phyloP scores from a whole-genome alignment of 192 early-diverging fungal species.

The Coemansia sp. region DNA sequence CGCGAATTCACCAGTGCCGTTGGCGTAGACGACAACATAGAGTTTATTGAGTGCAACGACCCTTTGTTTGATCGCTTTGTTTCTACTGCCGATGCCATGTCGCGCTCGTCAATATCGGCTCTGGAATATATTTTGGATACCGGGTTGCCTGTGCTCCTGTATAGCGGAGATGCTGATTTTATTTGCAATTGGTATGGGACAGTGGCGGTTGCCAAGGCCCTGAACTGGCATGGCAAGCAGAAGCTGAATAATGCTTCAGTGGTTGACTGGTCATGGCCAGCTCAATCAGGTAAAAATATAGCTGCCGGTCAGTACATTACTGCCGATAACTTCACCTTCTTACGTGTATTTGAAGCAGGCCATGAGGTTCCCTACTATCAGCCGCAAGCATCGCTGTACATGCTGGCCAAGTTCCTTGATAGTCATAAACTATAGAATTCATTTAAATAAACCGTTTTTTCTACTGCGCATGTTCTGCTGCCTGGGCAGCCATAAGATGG shows the following conservation, averaged over 20 bases:
- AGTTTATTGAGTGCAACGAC: slow-evolving; percentile 56
- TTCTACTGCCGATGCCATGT: slow-evolving; percentile 51
- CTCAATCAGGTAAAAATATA: slow-evolving; percentile 20
- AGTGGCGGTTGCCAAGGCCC: slow-evolving; percentile 33
- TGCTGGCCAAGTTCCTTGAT: slow-evolving; percentile 79
- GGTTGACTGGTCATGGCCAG: slow-evolving; percentile 39
- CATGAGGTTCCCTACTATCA: slow-evolving; percentile 92
- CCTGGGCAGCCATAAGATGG: slow-evolving; percentile 49
- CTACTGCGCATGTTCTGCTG: slow-evolving; percentile 22
- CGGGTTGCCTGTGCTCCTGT: slow-evolving; percentile 62
- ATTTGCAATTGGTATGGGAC: slow-evolving; percentile 71
- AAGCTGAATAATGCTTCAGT: slow-evolving; percentile 25
- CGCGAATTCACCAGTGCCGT: slow-evolving; percentile 52
- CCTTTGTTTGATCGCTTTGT: slow-evolving; percentile 46
- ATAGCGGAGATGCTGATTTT: slow-evolving; percentile 79
- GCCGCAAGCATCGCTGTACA: slow-evolving; percentile 75
- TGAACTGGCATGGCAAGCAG: slow-evolving; percentile 52
- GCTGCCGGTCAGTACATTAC: slow-evolving; percentile 61
- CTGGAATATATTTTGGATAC: slow-evolving; percentile 56
- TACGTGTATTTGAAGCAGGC: slow-evolving; percentile 82
- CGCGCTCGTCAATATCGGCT: slow-evolving; percentile 42
- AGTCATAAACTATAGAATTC: slow-evolving; percentile 12
- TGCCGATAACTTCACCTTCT: slow-evolving; percentile 71
- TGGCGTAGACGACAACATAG: slow-evolving; percentile 48
- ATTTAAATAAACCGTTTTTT: no score